Base-by-base conservation (phyloP, 2,329 filamentous ascomycete species). In the Penicillium sp. region DNA sequence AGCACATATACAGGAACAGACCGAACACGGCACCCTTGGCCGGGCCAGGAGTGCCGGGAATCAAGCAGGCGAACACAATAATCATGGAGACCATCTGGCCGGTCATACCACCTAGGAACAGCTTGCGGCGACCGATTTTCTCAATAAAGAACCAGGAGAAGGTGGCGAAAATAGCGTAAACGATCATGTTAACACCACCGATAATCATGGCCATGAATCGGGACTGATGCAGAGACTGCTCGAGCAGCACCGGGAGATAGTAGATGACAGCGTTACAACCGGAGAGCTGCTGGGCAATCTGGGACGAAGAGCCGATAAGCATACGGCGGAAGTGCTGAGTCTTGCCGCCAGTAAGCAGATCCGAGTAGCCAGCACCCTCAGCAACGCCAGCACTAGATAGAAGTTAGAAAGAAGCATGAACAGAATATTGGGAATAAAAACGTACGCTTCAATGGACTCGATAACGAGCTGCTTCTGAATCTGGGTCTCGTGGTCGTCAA, bases 1-100 rank as follows among this genome's bases (percentile, higher is more conserved):
- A 83, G 4, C 82, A 81, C 60, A 87, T 87, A 68, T 86, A 87
- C 2, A 82, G 77, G 69, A 87, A 87, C 10, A 87, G 69, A 49
- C 83, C 83, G 2, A 85, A 82, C 8, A 78, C 67, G 4, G 70
- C 69, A 39, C 70, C 70, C 57, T 71, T 70, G 32, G 68, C 56
- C 3, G 60, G 54, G 3, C 54, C 38, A 1, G 49, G 13, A 3
- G 54, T 48, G 6, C 53, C 59, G 2, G 67, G 67, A 37, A 72
- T 72, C 49, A 73, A 43, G 33, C 70, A 73, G 32, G 42, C 66
- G 41, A 73, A 72, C 18, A 67, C 69, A 42, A 73, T 71, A 13
- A 69, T 58, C 67, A 72, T 70, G 15, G 69, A 59, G 23, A 66
- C 56, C 37, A 69, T 59, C 44, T 74, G 72, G 18, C 73, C 66